Evolutionary conservation across 345 rosid species (phyloP).

Genomic region (Ricinus communis): DNA sequence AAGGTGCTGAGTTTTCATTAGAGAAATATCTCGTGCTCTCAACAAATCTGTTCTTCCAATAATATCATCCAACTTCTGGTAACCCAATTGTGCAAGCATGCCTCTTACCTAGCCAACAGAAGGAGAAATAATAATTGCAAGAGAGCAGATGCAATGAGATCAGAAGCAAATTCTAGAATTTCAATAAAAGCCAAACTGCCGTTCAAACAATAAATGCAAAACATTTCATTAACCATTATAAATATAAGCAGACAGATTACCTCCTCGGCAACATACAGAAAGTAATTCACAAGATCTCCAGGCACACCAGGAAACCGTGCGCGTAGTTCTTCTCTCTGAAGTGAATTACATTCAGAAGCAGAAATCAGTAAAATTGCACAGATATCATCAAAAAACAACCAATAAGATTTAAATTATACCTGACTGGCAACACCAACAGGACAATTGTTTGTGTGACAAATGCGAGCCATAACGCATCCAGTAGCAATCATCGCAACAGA

Average conservation of each 20-base stretch:
- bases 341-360: conserved; percentile 13
- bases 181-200: background rate
- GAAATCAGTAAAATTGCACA: conserved; percentile 12
- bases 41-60: conserved; percentile 84
- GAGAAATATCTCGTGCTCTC: conserved; percentile 80
- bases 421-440: conserved; percentile 99
- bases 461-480: conserved; percentile 99
- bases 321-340: conserved; percentile 92
- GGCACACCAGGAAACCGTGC: conserved; percentile 99
- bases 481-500: conserved; percentile 99
- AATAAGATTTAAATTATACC: conserved; percentile 42
- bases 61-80: conserved; percentile 82
- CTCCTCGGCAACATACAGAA: conserved; percentile 97
- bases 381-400: conserved; percentile 5
- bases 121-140: background rate
- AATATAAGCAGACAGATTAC: conserved; percentile 38
- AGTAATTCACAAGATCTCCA: conserved; percentile 96
- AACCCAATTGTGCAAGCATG: conserved; percentile 87
- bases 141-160: background rate
- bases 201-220: conserved; percentile 2
- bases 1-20: conserved; percentile 97
- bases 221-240: conserved; percentile 3
- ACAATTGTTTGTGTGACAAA: conserved; percentile 98
- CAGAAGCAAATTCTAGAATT: background rate
- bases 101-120: conserved; percentile 75